phyloP scores from a whole-genome alignment of 768 basidiomycete species.

The Tylopilus vinaceipallidus region DNA sequence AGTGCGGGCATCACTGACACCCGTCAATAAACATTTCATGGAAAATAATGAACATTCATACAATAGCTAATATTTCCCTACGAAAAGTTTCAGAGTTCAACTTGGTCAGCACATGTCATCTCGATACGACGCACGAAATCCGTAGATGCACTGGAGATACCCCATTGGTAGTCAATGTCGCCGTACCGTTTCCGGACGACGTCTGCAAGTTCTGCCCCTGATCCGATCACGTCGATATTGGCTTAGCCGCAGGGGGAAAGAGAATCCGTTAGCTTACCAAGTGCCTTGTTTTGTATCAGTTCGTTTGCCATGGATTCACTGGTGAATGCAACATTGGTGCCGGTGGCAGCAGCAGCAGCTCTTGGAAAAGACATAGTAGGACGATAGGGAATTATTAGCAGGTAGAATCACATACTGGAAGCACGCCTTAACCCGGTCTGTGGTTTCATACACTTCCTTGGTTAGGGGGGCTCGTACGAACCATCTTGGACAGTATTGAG shows the following conservation, averaged over 20 bases:
- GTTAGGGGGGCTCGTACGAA: constrained; percentile 71
- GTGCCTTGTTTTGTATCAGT: constrained; percentile 52
- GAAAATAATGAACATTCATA: constrained; percentile 24
- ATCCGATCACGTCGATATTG: neutral
- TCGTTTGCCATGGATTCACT: no score
- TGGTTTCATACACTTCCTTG: constrained; percentile 55
- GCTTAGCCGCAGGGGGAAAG: no score
- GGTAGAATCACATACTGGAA: constrained; percentile 48
- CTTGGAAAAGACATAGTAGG: neutral
- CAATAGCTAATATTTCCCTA: constrained; percentile 67
- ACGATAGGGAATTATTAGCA: no score
- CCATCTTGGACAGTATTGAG: constrained; percentile 42
- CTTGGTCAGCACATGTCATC: neutral
- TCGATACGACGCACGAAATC: constrained; percentile 62
- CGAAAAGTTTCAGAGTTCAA: neutral
- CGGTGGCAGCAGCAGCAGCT: no score
- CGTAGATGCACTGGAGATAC: constrained; percentile 70
- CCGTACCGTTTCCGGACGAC: constrained; percentile 62
- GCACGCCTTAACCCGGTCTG: constrained; percentile 64
- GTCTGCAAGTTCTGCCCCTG: constrained; percentile 65
- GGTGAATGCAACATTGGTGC: no score
- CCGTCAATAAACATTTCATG: constrained; percentile 1
- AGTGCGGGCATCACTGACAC: constrained; percentile 57
- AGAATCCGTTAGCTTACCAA: constrained; percentile 39
- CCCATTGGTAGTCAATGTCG: constrained; percentile 60